Evolutionary conservation across 352 stramenopile genomes (phyloP), one percentile per base, ranked within the genome.

Genomic region (Globisporangium paroecandrum): DNA sequence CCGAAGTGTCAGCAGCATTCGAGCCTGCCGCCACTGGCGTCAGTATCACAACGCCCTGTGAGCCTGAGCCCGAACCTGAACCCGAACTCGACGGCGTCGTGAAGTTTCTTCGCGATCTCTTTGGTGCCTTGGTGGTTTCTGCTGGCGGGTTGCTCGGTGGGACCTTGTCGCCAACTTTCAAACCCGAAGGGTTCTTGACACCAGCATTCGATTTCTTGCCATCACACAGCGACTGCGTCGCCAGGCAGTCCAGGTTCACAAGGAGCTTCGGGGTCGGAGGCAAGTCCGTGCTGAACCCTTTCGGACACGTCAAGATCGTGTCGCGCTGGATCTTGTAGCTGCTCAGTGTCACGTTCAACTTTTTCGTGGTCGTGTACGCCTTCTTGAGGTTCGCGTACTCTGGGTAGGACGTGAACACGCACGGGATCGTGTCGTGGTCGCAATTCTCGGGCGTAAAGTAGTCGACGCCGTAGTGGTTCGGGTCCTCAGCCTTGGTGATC

Each of bases 381-480:
- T 69, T 75, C 67, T 89, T 87, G 34, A 94, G 76, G 69, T 85
- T 83, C 1, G 81, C 69, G 60, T 81, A 89, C 71, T 94, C 83
- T 6, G 87, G 84, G 62, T 91, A 91, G 12, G 81, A 79, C 32
- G 63, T 81, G 69, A 89, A 93, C 59, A 70, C 71, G 64, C 85
- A 93, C 57, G 66, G 47, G 8, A 77, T 63, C 13, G 32, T 79
- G 58, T 82, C 73, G 69, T 91, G 72, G 76, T 94, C 81, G 62
- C 86, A 94, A 64, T 81, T 79, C n/a, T 87, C 76, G 22, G 83
- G 84, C 43, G 74, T 36, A 32, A 93, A 93, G 73, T 89, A 93
- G 3, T 82, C 83, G 15, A 94, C 59, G 22, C 84, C 87, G 58
- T 49, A 20, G 7, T 12, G 12, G 38, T 46, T 18, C 38, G 38